Conservation (phyloP, 2,329 filamentous ascomycete genomes). For the Fusarium musae region DNA sequence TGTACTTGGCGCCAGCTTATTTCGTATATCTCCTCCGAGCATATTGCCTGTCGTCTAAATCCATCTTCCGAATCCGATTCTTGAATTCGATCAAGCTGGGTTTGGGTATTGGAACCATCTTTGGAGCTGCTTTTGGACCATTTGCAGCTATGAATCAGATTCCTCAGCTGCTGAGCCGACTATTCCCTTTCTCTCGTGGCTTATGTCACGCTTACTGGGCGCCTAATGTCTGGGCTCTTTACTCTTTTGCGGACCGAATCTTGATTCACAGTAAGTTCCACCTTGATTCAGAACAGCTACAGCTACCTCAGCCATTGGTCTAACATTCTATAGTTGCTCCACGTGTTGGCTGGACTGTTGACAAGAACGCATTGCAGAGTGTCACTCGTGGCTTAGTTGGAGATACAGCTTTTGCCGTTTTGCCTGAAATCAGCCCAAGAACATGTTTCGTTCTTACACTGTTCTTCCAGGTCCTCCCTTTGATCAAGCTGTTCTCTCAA, state of each 20-base stretch:
- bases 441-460: conserved; percentile 86
- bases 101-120: conserved; percentile 74
- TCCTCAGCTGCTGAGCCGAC: conserved; percentile 80
- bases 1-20: conserved; percentile 95
- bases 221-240: conserved; percentile 95
- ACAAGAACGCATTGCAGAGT: conserved; percentile 80
- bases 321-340: conserved; percentile 73
- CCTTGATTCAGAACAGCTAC: not conserved
- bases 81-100: conserved; percentile 87
- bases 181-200: conserved; percentile 94
- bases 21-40: conserved; percentile 91
- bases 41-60: conserved; percentile 86
- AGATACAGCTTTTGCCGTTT: conserved; percentile 91
- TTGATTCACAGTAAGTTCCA: conserved; percentile 77
- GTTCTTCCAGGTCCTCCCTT: conserved; percentile 80
- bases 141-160: conserved; percentile 86
- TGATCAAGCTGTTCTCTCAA: conserved; percentile 82
- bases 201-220: conserved; percentile 99
- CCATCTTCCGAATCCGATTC: conserved; percentile 79
- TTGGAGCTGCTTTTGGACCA: conserved; percentile 86
- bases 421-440: conserved; percentile 85
- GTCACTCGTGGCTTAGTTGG: conserved; percentile 94
- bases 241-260: conserved; percentile 88
- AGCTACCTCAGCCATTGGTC: not conserved
- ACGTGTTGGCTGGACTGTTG: conserved; percentile 77